Base-by-base conservation (phyloP, 2,329 filamentous ascomycete species). In the Saccharata proteae region DNA sequence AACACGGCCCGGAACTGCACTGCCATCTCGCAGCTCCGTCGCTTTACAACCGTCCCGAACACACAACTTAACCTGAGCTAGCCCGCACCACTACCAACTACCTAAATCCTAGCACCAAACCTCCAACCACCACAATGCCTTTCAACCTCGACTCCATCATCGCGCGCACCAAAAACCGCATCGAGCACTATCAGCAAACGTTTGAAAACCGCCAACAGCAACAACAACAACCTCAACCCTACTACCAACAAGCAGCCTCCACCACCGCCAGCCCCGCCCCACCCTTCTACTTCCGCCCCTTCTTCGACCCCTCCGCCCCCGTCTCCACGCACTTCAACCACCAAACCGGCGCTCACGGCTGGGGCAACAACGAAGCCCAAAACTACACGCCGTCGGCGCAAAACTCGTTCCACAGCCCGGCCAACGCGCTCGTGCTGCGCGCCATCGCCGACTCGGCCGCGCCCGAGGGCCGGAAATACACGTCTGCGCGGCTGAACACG, bases 301-400 rank as follows among this genome's bases (percentile, higher is more conserved):
- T 55, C 6, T 70, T 74, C 42, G 48, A 56, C 16, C 57, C 64
- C 1, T 49, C 57, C 10, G 53, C 57, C 3, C 59, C 65, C 0
- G 56, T 74, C 3, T 57, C 55, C 0, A 48, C 55, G 3, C 62
- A 72, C 39, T 75, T 72, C 55, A 54, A 67, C 4, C 62, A 67
- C 17, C 68, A 72, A 46, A 56, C 66, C 19, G 70, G 70, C 16
- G 62, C 60, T n/a, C 62, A 71, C 43, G 70, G 71, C 21, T 75
- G 71, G 71, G 71, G 71, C 14, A 75, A 75, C 44, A 65, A 71
- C 38, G 71, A 75, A 52, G 54, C 69, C 29, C 62, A 75, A 49
- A 65, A 69, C 51, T 75, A 75, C 46, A 67, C 65, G 5, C 52
- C 61, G 19, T 47, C 53, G 8, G 47, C 58, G 1, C 44, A 54